Base-by-base conservation (phyloP, 192 early-diverging fungal species). In the Kickxella alabastrina region DNA sequence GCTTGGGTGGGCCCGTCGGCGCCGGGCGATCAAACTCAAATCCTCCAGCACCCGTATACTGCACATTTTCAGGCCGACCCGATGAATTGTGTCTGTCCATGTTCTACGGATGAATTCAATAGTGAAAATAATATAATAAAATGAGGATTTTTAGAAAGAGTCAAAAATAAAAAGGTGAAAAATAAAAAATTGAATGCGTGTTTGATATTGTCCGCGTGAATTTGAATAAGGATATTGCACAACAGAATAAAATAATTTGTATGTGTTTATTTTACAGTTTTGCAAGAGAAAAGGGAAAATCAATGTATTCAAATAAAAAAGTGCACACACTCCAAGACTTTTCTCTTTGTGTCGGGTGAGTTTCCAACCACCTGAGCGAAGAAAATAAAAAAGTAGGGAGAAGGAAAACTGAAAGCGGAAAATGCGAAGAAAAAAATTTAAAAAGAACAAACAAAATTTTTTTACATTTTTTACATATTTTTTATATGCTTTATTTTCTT, bases 21-120 rank as follows among this genome's bases (percentile, higher is more conserved):
- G 64, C 39, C 3, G 64, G 60, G 21, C 60, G 59, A 37, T 64
- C 71, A 59, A 67, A 75, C 12, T 62, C 71, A 10, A 54, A 22
- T 32, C 40, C 36, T 10, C 52, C 64, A 10, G 58, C 28, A 13
- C 59, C 52, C 28, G 29, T 42, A 34, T 54, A 61, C 40, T 49
- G 40, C 15, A 49, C 27, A 40, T 54, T 40, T 52, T 49, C 43
- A 12, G 65, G 40, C 49, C 37, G 34, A 24, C 32, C 34, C 35
- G 53, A 45, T 24, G 26, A 41, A 43, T 64, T 73, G 37, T 50
- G 58, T 15, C 46, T 23, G 32, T 59, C 54, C 71, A 75, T 75
- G 54, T 12, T 43, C 52, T 70, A 56, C 29, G 4, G 10, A 26
- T 3, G 36, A 7, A 25, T 17, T 18, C 14, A 17, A 24, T 4